Evolutionary conservation across 345 rosid species (phyloP).

Genomic region (Mangifera indica): DNA sequence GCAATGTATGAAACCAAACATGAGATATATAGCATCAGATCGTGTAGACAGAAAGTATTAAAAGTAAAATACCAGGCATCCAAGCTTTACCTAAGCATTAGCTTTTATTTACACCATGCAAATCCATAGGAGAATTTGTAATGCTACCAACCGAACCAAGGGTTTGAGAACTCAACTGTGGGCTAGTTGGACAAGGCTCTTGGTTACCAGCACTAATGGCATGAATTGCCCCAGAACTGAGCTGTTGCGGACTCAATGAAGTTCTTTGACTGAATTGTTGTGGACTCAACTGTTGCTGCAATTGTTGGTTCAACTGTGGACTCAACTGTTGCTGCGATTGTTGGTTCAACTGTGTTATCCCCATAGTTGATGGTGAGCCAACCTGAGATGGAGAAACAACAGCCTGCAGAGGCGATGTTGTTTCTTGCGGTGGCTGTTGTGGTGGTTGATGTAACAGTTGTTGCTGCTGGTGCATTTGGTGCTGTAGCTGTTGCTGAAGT

Average conservation of each 20-base stretch:
- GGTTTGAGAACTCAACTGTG: slow-evolving; percentile 93
- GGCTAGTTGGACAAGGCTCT: slow-evolving; percentile 87
- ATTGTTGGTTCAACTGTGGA: slow-evolving; percentile 52
- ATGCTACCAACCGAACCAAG: slow-evolving; percentile 91
- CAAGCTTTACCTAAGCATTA: slow-evolving; percentile 26
- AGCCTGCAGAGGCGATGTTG: slow-evolving; percentile 65
- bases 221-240: slow-evolving; percentile 80
- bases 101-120: slow-evolving; percentile 81
- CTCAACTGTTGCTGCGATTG: too few relatives aligned
- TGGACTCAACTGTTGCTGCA: slow-evolving; percentile 47
- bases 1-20: too few relatives aligned
- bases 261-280: slow-evolving; percentile 80
- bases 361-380: slow-evolving; percentile 71
- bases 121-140: slow-evolving; percentile 87
- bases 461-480: slow-evolving; percentile 32
- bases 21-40: too few relatives aligned
- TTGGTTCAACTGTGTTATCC: too few relatives aligned
- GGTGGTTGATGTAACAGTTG: slow-evolving; percentile 45
- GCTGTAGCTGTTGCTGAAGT: slow-evolving; percentile 28
- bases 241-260: slow-evolving; percentile 86
- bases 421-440: slow-evolving; percentile 39
- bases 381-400: slow-evolving; percentile 75
- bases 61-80: not conserved
- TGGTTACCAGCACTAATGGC: slow-evolving; percentile 72
- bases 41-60: too few relatives aligned